Evolutionary conservation across 139 green algal species (phyloP), one percentile per base, ranked within the genome.

Genomic region (Coelastrella sp.): DNA sequence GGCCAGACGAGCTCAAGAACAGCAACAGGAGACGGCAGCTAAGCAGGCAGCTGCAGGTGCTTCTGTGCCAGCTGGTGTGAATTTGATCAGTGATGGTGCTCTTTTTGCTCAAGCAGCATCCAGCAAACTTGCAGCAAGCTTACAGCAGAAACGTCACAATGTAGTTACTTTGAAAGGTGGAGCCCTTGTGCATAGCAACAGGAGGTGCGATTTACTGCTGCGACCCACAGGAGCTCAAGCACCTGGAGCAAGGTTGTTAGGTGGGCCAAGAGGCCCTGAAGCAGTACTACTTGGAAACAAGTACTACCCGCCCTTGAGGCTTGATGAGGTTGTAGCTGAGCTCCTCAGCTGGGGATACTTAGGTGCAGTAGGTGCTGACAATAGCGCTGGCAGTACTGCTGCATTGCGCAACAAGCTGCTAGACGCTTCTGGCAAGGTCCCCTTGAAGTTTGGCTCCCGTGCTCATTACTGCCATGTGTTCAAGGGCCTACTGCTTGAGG

Each of bases 381-480:
- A 57, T 13, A 57, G 45, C 11, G 11, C 25, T 7, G 38, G 51
- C 51, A 82, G 51, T 7, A 41, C 21, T 25, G 23, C 7, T 7
- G 53, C 6, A 21, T 40, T 50, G 60, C n/a, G 53, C 57, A 43
- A 57, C 57, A 48, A 19, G 19, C 5, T n/a, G 57, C 34, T 21
- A 21, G 57, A 48, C 35, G 76, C 17, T 48, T 27, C 17, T 57
- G 60, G 60, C 32, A 69, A 77, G 7, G 88, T 91, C 60, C 90
- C 90, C 0, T 35, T 32, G 5, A 57, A 48, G 6, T 93, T 92
- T 43, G 17, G 35, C 2, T 69, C 30, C 8, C 27, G 86, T 45
- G 67, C 45, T 25, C 68, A 90, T 27, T 91, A 91, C 85, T 85
- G 71, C 4, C 59, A 77, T n/a, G 73, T 81, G 2, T 93, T 92